Evolutionary conservation across 495 filamentous ascomycete species (phyloP).

Genomic region (Cercophora samala): DNA sequence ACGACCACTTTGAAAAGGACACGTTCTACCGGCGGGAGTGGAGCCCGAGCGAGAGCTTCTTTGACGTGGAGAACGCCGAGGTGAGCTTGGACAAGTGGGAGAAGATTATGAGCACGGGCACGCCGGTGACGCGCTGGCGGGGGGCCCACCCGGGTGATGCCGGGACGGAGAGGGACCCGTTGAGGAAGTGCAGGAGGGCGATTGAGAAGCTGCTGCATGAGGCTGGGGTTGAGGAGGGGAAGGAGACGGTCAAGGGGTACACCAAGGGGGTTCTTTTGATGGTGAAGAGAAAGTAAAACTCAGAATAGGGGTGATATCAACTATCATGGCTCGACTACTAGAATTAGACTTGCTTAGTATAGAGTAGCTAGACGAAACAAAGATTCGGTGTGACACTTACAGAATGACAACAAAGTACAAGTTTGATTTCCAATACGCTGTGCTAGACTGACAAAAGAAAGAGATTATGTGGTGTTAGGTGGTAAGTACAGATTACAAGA

Average conservation of each 20-base stretch:
- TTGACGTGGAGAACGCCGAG: conserved; percentile 24
- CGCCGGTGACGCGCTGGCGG: conserved; percentile 49
- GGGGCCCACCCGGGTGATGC: conserved; percentile 39
- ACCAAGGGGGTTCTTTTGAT: conserved; percentile 14
- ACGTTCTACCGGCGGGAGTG: conserved; percentile 45
- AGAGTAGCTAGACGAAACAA: neutral
- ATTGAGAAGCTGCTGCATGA: conserved; percentile 18
- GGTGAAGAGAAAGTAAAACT: conserved; percentile 22
- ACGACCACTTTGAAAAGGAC: conserved; percentile 44
- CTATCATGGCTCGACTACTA: neutral
- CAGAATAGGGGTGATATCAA: no score
- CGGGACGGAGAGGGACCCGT: conserved; percentile 26
- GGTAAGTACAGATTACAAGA: neutral
- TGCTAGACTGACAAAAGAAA: neutral
- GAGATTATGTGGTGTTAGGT: neutral
- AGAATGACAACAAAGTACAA: neutral
- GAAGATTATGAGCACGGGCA: conserved; percentile 37
- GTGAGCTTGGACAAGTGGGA: conserved; percentile 26
- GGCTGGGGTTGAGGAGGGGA: conserved; percentile 16
- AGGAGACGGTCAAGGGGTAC: conserved; percentile 9
- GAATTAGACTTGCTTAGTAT: neutral
- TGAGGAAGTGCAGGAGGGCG: conserved; percentile 16
- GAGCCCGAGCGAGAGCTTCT: conserved; percentile 17
- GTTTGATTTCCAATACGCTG: neutral
- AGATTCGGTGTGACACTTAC: neutral